A percentile compares a stretch with the other conserved stretches of the same genome.
These are phyloP conservation scores for Talaromyces piceae DNA, from an alignment of 2,329 filamentous ascomycete genomes.

Conservation along the genomic window DNA sequence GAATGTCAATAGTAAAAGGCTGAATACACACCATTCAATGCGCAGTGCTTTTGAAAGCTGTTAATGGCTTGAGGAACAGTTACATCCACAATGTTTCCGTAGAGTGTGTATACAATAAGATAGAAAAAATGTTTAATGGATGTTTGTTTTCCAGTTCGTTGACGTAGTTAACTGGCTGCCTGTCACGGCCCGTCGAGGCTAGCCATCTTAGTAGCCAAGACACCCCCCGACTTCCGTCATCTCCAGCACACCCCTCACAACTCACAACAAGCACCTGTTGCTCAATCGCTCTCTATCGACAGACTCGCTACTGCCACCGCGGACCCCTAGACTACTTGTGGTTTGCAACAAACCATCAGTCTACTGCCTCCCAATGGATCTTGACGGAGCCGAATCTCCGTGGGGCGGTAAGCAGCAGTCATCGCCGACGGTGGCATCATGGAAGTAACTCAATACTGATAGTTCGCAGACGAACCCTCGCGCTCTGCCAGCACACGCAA, in stretches of 20 bases:
- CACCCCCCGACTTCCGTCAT: slow-evolving; percentile 11
- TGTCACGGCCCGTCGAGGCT: neutral
- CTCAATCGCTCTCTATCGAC: neutral
- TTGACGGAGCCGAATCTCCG: slow-evolving; percentile 40
- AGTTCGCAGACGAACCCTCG: slow-evolving; percentile 39
- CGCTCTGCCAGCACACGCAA: slow-evolving; percentile 28
- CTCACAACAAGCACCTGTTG: neutral
- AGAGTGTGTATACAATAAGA: too few species aligned
- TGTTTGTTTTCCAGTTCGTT: too few species aligned
- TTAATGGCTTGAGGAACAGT: too few species aligned
- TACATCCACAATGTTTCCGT: too few species aligned
- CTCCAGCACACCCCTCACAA: slow-evolving; percentile 7
- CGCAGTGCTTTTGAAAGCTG: too few species aligned
- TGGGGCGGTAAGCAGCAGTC: slow-evolving; percentile 39
- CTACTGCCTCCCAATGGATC: slow-evolving; percentile 25
- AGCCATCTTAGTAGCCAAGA: neutral
- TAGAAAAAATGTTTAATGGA: too few species aligned
- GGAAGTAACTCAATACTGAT: too few species aligned
- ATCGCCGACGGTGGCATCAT: neutral
- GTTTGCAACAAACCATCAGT: neutral
- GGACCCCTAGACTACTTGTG: slow-evolving; percentile 1
- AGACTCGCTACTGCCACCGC: neutral
- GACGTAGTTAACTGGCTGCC: neutral
- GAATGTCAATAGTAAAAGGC: too few species aligned
- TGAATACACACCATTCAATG: neutral